Conservation (phyloP, 2,329 filamentous ascomycete species). For the Neurospora sp. region DNA sequence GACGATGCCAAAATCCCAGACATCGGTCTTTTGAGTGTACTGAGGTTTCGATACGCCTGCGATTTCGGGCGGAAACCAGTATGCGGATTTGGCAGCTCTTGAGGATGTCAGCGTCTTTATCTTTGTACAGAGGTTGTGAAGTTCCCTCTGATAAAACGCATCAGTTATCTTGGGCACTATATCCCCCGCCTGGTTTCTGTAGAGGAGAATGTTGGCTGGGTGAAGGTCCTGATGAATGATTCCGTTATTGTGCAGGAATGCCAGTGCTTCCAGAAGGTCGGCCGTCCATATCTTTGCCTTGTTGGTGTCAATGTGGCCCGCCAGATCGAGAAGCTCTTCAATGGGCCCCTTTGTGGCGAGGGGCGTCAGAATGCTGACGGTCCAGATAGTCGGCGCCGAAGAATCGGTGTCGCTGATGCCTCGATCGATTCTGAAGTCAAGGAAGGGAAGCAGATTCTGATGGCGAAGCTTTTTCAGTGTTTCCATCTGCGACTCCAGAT, state of each 20-base stretch:
- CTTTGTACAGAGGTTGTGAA: conserved; percentile 51
- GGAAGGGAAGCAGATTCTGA: conserved; percentile 64
- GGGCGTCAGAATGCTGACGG: conserved; percentile 64
- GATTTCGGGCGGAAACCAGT: conserved; percentile 77
- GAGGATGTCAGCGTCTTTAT: conserved; percentile 42
- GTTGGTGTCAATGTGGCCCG: conserved; percentile 61
- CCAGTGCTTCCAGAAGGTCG: conserved; percentile 79
- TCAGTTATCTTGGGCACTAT: conserved; percentile 68
- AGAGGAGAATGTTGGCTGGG: conserved; percentile 68
- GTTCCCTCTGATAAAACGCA: conserved; percentile 57
- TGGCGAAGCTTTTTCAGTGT: conserved; percentile 66
- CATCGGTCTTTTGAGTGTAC: conserved; percentile 70
- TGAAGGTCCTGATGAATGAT: conserved; percentile 79
- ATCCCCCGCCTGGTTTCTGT: conserved; percentile 57
- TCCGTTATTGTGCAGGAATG: conserved; percentile 77
- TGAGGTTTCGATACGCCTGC: conserved; percentile 50
- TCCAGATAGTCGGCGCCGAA: conserved; percentile 42
- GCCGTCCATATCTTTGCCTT: conserved; percentile 85
- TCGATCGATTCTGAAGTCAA: conserved; percentile 72
- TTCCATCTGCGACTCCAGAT: conserved; percentile 68
- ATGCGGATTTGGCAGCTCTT: conserved; percentile 60
- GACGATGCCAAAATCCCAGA: conserved; percentile 90
- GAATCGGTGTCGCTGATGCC: conserved; percentile 22
- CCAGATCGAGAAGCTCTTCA: conserved; percentile 69
- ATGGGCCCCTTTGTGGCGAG: conserved; percentile 76